These are phyloP conservation scores for Guillardia theta DNA, from an alignment of 78 protist species.

Conservation along the genomic window DNA sequence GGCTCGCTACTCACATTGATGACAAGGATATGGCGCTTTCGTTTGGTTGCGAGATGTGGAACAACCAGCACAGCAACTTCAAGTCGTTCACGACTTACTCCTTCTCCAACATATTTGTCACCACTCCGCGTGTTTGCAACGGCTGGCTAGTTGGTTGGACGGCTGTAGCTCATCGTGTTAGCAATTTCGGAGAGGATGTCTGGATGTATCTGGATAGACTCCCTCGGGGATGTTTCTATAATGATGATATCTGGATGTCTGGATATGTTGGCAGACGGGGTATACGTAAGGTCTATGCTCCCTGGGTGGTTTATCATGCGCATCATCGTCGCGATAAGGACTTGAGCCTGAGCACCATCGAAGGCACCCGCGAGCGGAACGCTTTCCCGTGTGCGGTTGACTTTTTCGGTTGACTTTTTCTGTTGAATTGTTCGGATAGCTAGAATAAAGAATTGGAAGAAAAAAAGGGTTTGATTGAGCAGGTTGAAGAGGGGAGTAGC, in stretches of 20 bases:
- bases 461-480: no score
- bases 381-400: no score
- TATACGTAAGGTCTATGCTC: background rate
- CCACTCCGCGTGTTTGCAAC: background rate
- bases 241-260: background rate
- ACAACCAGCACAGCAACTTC: background rate
- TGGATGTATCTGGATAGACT: background rate
- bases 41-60: background rate
- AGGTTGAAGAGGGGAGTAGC: no score
- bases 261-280: background rate
- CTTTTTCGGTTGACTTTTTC: no score
- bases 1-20: background rate
- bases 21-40: background rate
- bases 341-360: background rate
- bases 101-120: background rate
- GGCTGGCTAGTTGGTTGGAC: background rate
- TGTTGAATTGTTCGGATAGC: no score
- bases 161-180: background rate
- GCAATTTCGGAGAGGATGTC: background rate
- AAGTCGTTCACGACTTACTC: background rate
- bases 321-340: background rate
- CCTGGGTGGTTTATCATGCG: background rate
- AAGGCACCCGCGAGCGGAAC: background rate
- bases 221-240: background rate
- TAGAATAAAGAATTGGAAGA: no score